Base-by-base conservation (phyloP, 75 land plant genomes). In the Selaginella tamariscina region DNA sequence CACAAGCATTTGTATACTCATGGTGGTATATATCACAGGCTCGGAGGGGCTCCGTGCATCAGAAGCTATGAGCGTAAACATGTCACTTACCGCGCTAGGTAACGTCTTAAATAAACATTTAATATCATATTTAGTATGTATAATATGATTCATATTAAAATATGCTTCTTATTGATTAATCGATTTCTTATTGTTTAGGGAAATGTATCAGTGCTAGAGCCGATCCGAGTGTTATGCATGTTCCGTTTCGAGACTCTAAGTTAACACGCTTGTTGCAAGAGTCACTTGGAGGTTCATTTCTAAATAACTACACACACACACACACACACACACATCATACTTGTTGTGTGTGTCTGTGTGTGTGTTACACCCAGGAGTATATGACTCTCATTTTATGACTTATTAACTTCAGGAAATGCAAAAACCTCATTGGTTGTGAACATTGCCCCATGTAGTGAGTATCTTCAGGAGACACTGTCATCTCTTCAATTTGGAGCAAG, bases 141-240 rank as follows among this genome's bases (percentile, higher is more conserved):
- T n/a, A n/a, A n/a, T n/a, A n/a, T n/a, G n/a, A n/a, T n/a, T n/a
- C n/a, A n/a, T n/a, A n/a, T n/a, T n/a, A n/a, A n/a, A n/a, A n/a
- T n/a, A n/a, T n/a, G n/a, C n/a, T n/a, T n/a, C n/a, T n/a, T n/a
- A n/a, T n/a, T n/a, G n/a, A n/a, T n/a, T n/a, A n/a, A n/a, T n/a
- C n/a, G n/a, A n/a, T 31, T 5, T 54, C 18, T 66, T 1, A 24
- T 57, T 23, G 27, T 65, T 2, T 66, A 76, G 78, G 78, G 33
- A 76, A 76, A 32, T 76, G 78, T 28, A 76, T 76, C 11, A 71
- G 78, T 71, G 78, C 78, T 29, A 73, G 78, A 33, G 78, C 78
- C 28, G 74, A 76, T 62, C 78, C 78, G 15, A 55, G 54, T 21
- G 57, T 27, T 15, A 67, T 71, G 1, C 78, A 76, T 31, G 74